Evolutionary conservation across 192 early-diverging fungal species (phyloP).

Genomic region (Backusella macrospora): DNA sequence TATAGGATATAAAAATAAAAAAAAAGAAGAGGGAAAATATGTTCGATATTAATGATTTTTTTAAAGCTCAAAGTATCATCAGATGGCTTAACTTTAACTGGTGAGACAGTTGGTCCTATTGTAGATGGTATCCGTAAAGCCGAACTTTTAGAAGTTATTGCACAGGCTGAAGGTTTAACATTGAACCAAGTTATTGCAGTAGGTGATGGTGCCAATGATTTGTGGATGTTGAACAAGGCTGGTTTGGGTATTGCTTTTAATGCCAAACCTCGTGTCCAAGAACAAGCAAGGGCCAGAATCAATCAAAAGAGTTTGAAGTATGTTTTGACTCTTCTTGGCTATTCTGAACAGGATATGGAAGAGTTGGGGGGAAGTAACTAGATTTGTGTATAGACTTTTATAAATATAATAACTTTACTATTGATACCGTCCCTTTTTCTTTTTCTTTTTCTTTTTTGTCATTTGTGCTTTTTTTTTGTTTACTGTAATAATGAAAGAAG

Average conservation of each 20-base stretch:
- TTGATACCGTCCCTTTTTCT: too few relatives aligned
- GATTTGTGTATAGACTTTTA: background rate
- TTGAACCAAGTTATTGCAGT: slow-evolving; percentile 95
- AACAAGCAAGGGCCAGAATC: slow-evolving; percentile 77
- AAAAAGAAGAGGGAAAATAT: background rate
- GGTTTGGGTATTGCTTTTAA: slow-evolving; percentile 98
- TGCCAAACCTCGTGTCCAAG: slow-evolving; percentile 96
- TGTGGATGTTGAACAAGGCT: slow-evolving; percentile 92
- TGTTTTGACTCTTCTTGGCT: slow-evolving; percentile 88
- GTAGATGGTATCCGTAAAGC: slow-evolving; percentile 94
- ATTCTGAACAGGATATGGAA: slow-evolving; percentile 74
- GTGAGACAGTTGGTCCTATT: slow-evolving; percentile 86
- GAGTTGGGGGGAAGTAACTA: slow-evolving; percentile 47
- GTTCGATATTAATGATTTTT: slow-evolving; percentile 2
- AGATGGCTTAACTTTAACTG: slow-evolving; percentile 83
- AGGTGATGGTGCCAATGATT: slow-evolving; percentile 97
- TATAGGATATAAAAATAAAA: background rate
- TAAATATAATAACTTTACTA: background rate
- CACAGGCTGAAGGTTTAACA: slow-evolving; percentile 87
- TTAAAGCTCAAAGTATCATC: slow-evolving; percentile 78
- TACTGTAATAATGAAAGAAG: too few relatives aligned
- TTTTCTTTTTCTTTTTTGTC: too few relatives aligned
- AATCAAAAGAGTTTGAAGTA: slow-evolving; percentile 93
- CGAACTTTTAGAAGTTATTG: slow-evolving; percentile 93
- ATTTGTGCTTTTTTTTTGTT: too few relatives aligned